phyloP scores from a whole-genome alignment of 345 rosid species.

The Orychophragmus violaceus region DNA sequence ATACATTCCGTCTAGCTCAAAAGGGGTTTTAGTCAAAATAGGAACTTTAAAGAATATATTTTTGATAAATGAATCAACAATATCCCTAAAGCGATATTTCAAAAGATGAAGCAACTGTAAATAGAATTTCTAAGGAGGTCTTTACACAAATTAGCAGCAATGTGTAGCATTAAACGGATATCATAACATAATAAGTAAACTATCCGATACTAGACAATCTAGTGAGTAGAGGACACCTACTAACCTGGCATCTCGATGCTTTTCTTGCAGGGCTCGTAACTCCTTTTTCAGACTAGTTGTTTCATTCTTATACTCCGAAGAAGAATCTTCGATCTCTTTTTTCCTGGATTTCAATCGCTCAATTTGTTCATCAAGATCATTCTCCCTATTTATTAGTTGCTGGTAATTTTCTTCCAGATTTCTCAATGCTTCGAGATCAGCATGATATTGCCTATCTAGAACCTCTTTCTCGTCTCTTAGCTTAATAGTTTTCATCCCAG shows the following conservation, averaged over 20 bases:
- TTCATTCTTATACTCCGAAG: conserved; percentile 58
- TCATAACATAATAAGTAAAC: neutral
- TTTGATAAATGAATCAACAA: conserved; percentile 2
- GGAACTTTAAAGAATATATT: neutral
- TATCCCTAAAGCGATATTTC: conserved; percentile 11
- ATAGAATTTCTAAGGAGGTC: conserved; percentile 3
- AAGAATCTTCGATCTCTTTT: conserved; percentile 51
- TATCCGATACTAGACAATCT: neutral
- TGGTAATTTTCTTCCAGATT: conserved; percentile 95
- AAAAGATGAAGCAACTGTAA: conserved; percentile 6
- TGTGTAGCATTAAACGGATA: conserved; percentile 1
- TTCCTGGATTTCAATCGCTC: conserved; percentile 64
- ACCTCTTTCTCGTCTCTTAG: conserved; percentile 95
- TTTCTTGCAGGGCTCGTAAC: conserved; percentile 67
- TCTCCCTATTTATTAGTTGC: conserved; percentile 70
- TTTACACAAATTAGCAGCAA: neutral
- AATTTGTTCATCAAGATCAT: conserved; percentile 70
- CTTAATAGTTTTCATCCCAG: conserved; percentile 84
- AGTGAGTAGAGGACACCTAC: conserved; percentile 20
- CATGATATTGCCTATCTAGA: conserved; percentile 83
- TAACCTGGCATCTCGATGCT: conserved; percentile 71
- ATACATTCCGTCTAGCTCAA: conserved; percentile 4
- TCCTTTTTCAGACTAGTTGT: conserved; percentile 52
- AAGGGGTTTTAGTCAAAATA: neutral
- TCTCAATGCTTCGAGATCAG: conserved; percentile 81